Conservation (phyloP, 2,329 filamentous ascomycete genomes). For the Pseudogymnoascus sp. region DNA sequence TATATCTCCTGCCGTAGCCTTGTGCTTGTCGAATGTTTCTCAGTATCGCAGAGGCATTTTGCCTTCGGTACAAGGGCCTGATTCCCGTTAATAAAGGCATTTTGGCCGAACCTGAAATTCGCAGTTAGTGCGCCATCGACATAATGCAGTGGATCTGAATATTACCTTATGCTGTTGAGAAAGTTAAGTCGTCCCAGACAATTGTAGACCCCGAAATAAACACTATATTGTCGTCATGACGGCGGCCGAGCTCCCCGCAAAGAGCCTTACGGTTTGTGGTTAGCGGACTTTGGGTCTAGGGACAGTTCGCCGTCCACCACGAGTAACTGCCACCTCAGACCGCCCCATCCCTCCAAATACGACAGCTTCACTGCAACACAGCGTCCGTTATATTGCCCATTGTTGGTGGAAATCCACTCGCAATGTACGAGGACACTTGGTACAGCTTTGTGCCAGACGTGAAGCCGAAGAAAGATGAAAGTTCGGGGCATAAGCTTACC, state of each 20-base stretch:
- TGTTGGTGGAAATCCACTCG: constrained; percentile 16
- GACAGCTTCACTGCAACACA: not conserved
- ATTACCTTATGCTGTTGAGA: not conserved
- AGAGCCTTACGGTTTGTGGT: not conserved
- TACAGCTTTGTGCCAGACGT: constrained; percentile 67
- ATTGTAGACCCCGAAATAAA: not conserved
- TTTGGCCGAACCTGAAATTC: not conserved
- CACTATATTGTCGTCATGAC: constrained; percentile 5
- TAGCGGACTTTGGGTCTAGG: not conserved
- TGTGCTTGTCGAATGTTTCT: constrained; percentile 7
- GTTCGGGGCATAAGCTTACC: constrained; percentile 38
- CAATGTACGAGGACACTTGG: constrained; percentile 80
- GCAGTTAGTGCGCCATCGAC: not conserved
- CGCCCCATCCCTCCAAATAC: constrained; percentile 7
- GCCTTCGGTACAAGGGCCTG: not conserved
- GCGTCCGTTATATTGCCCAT: not conserved
- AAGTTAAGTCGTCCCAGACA: not conserved
- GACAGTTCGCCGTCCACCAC: constrained; percentile 4
- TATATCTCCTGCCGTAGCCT: not conserved
- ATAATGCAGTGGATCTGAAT: not conserved
- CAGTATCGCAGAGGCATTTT: not conserved
- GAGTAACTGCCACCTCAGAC: constrained; percentile 4
- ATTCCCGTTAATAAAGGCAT: constrained; percentile 6
- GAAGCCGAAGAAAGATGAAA: constrained; percentile 42
- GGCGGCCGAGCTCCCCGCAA: constrained; percentile 8